Percentiles rank a stretch among this genome's conserved stretches.
phyloP scores from a whole-genome alignment of 495 filamentous ascomycete genomes.

The Talaromyces ruber region DNA sequence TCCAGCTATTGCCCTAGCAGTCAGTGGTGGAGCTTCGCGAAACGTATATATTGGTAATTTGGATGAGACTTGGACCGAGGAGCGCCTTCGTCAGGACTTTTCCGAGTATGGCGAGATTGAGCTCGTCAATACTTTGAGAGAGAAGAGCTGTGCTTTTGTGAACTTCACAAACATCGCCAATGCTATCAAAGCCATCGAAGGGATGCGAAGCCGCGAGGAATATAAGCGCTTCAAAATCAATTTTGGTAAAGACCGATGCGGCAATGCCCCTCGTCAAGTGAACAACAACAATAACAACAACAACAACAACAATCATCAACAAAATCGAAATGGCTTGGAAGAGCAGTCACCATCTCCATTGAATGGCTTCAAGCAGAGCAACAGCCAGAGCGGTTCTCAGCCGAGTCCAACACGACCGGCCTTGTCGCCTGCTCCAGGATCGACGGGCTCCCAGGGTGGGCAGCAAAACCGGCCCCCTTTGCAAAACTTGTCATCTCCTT shows the following conservation, averaged over 20 bases:
- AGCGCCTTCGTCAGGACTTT: slow-evolving; percentile 91
- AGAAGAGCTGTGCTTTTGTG: slow-evolving; percentile 99
- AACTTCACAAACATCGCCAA: slow-evolving; percentile 99
- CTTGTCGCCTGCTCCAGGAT: slow-evolving; percentile 46
- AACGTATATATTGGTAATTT: slow-evolving; percentile 98
- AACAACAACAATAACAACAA: slow-evolving; percentile 44
- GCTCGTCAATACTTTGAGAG: slow-evolving; percentile 88
- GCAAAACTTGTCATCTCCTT: slow-evolving; percentile 49
- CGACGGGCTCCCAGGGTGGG: slow-evolving; percentile 45
- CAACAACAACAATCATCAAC: slow-evolving; percentile 52
- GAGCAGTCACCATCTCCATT: slow-evolving; percentile 55
- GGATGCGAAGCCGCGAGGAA: slow-evolving; percentile 86
- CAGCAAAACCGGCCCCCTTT: slow-evolving; percentile 40
- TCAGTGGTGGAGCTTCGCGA: slow-evolving; percentile 86
- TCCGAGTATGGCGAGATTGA: slow-evolving; percentile 98
- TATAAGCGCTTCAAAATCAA: slow-evolving; percentile 99
- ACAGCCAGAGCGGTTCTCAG: slow-evolving; percentile 54
- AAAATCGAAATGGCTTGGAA: slow-evolving; percentile 39
- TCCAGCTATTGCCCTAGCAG: slow-evolving; percentile 90
- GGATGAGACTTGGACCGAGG: slow-evolving; percentile 94
- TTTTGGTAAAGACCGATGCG: slow-evolving; percentile 97
- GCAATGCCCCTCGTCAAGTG: slow-evolving; percentile 88
- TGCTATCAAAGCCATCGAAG: slow-evolving; percentile 98
- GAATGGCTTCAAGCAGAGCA: slow-evolving; percentile 40
- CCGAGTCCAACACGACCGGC: slow-evolving; percentile 60